These are phyloP conservation scores for Tuber borchii DNA, from an alignment of 495 filamentous ascomycete species.

Conservation along the genomic window DNA sequence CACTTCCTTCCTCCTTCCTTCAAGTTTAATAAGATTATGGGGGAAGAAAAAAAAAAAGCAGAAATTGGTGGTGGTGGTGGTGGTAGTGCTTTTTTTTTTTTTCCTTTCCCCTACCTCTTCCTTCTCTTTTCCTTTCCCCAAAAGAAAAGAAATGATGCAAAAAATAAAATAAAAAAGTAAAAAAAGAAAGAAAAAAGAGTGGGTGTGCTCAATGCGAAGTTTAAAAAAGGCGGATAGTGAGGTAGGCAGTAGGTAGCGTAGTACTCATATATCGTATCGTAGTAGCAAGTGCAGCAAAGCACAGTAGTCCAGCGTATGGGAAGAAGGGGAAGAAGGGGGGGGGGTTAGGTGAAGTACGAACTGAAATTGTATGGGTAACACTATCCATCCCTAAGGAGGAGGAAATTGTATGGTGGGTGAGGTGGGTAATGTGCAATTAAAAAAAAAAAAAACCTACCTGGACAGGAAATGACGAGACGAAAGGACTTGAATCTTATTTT, in stretches of 20 bases:
- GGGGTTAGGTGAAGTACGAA: background rate
- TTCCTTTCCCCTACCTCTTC: background rate
- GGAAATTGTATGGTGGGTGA: background rate
- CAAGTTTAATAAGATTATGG: background rate
- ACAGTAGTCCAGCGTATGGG: conserved; percentile 29
- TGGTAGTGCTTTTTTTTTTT: background rate
- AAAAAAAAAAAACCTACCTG: background rate
- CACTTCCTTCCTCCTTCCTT: background rate
- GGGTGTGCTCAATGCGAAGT: conserved; percentile 9
- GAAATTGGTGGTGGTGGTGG: too few species aligned
- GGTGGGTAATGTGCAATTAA: background rate
- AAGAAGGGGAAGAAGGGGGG: conserved; percentile 4
- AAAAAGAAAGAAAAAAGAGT: conserved; percentile 28
- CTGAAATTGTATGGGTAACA: background rate
- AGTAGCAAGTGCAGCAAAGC: conserved; percentile 13
- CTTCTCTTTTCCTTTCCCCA: background rate
- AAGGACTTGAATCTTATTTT: background rate
- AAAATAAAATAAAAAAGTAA: conserved; percentile 9
- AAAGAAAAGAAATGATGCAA: conserved; percentile 11
- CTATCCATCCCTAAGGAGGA: background rate
- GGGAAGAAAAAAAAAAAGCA: background rate
- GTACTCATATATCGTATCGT: conserved; percentile 20
- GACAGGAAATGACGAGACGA: background rate
- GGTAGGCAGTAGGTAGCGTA: conserved; percentile 14
- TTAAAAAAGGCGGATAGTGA: conserved; percentile 3